Conservation (phyloP, 2,329 filamentous ascomycete species). For the Neonectria neomacrospora region DNA sequence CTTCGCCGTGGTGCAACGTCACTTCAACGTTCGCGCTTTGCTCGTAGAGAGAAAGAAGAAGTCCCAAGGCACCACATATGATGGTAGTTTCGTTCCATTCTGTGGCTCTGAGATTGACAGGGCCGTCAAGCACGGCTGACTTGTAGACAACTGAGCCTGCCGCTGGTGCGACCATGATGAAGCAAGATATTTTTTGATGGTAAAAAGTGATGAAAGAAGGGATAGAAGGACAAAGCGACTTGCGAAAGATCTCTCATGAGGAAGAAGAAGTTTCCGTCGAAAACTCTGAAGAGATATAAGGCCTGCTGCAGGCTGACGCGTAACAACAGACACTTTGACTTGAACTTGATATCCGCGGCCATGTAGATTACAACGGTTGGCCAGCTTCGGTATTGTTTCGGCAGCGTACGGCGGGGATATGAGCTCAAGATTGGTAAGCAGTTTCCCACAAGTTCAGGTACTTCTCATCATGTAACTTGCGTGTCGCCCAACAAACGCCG, state of each 20-base stretch:
- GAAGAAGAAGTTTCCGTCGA: background rate
- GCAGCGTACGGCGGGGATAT: background rate
- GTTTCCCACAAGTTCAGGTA: background rate
- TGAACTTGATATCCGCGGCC: constrained; percentile 1
- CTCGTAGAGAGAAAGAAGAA: constrained; percentile 4
- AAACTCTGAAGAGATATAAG: background rate
- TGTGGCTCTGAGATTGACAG: background rate
- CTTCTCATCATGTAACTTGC: background rate
- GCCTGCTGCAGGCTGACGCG: background rate
- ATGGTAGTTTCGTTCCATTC: background rate
- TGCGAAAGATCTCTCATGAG: background rate
- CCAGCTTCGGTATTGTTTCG: background rate
- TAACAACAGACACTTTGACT: background rate
- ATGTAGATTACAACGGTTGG: background rate
- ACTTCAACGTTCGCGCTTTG: constrained; percentile 4
- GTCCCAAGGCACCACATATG: background rate
- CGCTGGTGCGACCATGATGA: background rate
- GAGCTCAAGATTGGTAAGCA: background rate
- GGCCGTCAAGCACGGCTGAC: background rate
- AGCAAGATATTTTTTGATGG: background rate
- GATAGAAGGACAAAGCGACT: background rate
- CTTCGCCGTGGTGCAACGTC: background rate
- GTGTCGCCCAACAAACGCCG: background rate
- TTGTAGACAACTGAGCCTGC: background rate
- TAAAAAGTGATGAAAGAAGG: background rate